Conservation (phyloP, 2,329 filamentous ascomycete species). For the Nigrospora oryzae region DNA sequence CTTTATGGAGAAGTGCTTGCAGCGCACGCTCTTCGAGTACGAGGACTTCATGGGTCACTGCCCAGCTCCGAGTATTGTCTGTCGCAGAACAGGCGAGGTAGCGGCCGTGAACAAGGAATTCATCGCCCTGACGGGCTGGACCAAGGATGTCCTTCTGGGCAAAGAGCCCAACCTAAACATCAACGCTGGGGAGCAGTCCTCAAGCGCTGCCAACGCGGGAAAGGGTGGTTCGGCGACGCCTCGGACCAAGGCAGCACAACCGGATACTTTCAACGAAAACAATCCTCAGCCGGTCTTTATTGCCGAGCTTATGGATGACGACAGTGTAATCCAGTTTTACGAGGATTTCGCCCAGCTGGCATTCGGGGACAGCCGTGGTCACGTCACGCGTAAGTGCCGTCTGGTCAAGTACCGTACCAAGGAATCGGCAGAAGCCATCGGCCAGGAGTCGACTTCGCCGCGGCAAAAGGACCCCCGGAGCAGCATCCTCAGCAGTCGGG, state of each 20-base stretch:
- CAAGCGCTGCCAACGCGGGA: slow-evolving; percentile 30
- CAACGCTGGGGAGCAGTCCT: slow-evolving; percentile 55
- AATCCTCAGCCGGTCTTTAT: slow-evolving; percentile 76
- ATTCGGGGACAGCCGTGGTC: slow-evolving; percentile 83
- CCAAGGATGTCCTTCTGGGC: slow-evolving; percentile 78
- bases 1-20: slow-evolving; percentile 97
- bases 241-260: slow-evolving; percentile 35
- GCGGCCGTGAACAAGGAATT: slow-evolving; percentile 95
- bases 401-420: slow-evolving; percentile 84
- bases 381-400: slow-evolving; percentile 74
- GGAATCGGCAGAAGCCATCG: slow-evolving; percentile 37
- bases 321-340: slow-evolving; percentile 89
- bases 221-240: slow-evolving; percentile 41
- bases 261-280: slow-evolving; percentile 33
- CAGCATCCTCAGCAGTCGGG: slow-evolving; percentile 49
- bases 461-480: slow-evolving; percentile 36
- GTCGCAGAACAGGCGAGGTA: slow-evolving; percentile 87
- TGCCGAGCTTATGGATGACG: slow-evolving; percentile 86
- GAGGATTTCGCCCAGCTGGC: slow-evolving; percentile 90
- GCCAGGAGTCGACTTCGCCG: slow-evolving; percentile 30
- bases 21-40: slow-evolving; percentile 85
- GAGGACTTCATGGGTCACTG: slow-evolving; percentile 86
- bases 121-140: slow-evolving; percentile 91
- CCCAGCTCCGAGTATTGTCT: slow-evolving; percentile 86
- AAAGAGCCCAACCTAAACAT: slow-evolving; percentile 82